Conservation (phyloP, 345 rosid species). For the Hevea brasiliensis region DNA sequence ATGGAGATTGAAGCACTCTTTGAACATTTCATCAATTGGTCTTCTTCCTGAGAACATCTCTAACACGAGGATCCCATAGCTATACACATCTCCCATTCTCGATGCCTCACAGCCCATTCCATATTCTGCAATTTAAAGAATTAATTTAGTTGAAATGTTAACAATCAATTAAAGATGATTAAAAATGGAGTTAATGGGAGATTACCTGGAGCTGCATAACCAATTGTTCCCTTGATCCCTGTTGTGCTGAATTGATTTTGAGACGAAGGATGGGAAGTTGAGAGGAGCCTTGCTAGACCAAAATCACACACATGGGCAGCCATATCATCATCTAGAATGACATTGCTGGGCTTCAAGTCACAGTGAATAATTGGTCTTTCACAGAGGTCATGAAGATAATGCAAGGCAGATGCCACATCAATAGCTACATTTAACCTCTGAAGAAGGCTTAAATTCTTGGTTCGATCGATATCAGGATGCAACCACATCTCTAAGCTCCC, state of each 20-base stretch:
- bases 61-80: conserved; percentile 15
- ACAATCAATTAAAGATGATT: too few species aligned
- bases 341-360: conserved; percentile 27
- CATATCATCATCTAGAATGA: conserved; percentile 19
- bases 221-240: conserved; percentile 22
- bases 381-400: conserved; percentile 28
- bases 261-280: not conserved
- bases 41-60: conserved; percentile 17
- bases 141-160: too few species aligned
- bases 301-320: conserved; percentile 21
- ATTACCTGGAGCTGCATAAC: conserved; percentile 30
- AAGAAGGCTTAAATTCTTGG: not conserved
- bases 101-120: conserved; percentile 14
- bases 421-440: conserved; percentile 12
- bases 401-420: conserved; percentile 20
- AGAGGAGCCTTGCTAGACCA: conserved; percentile 19
- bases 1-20: conserved; percentile 1
- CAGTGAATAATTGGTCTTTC: conserved; percentile 20
- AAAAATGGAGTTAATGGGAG: too few species aligned
- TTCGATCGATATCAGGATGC: conserved; percentile 8
- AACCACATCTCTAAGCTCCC: conserved; percentile 26
- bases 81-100: conserved; percentile 15
- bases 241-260: not conserved
- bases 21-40: conserved; percentile 12
- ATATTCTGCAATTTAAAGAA: conserved; percentile 17